Conservation (phyloP, 140 eudicot species). For the Cichorium intybus region DNA sequence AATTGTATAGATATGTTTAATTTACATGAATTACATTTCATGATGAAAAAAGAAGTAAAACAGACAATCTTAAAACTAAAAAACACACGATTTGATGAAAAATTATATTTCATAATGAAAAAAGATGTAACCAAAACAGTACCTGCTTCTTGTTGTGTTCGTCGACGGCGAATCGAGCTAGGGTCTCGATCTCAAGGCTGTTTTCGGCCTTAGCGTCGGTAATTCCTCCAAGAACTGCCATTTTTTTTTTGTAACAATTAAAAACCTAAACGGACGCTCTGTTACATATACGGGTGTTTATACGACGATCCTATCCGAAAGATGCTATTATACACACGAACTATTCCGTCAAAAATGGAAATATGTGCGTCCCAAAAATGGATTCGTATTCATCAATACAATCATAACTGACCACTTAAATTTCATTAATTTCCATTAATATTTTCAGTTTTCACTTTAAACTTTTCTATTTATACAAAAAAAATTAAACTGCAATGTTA, state of each 20-base stretch:
- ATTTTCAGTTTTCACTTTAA: neutral
- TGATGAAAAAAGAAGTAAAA: neutral
- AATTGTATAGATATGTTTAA: neutral
- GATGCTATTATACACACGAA: neutral
- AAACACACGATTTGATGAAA: neutral
- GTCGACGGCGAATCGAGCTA: constrained; percentile 54
- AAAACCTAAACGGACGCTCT: neutral
- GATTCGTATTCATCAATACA: too few relatives aligned
- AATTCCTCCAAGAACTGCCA: constrained; percentile 49
- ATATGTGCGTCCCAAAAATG: too few relatives aligned
- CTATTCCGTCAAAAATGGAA: too few relatives aligned
- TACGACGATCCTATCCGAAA: neutral
- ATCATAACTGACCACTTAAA: neutral
- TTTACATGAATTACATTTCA: neutral
- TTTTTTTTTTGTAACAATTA: neutral
- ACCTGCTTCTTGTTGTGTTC: constrained; percentile 59
- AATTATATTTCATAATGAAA: neutral
- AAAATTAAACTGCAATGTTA: too few relatives aligned
- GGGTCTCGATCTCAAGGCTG: constrained; percentile 34
- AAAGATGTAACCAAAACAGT: neutral
- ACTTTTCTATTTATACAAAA: neutral
- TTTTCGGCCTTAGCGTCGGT: constrained; percentile 29
- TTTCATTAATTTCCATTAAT: neutral
- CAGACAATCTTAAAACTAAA: neutral
- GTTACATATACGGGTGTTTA: too few relatives aligned